Conservation (phyloP, 2,329 filamentous ascomycete genomes). For the Escovopsis sp. region DNA sequence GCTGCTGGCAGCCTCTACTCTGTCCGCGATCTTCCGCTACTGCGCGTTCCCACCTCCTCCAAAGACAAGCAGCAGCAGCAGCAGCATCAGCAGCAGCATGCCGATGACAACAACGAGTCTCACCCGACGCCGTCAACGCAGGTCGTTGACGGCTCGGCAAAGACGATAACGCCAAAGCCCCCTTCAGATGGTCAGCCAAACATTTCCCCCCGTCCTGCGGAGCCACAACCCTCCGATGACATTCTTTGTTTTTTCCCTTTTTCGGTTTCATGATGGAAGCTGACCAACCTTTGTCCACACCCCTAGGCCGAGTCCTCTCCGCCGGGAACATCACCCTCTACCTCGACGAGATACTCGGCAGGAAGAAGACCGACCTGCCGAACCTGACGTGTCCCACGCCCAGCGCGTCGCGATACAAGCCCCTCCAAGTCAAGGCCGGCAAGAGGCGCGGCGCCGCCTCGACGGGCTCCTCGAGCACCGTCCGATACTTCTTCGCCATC, state of each 20-base stretch:
- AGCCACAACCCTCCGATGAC: too few relatives aligned
- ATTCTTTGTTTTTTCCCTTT: too few relatives aligned
- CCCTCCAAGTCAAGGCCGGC: too few relatives aligned
- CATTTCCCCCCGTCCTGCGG: too few relatives aligned
- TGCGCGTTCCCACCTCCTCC: too few relatives aligned
- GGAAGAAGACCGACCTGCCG: constrained; percentile 7
- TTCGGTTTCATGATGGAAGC: constrained; percentile 30
- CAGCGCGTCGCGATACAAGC: constrained; percentile 8
- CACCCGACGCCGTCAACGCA: too few relatives aligned
- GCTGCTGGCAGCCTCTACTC: constrained; percentile 1
- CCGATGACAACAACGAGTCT: neutral
- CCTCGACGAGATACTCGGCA: constrained; percentile 12
- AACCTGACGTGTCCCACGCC: constrained; percentile 12
- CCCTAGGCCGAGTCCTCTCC: neutral
- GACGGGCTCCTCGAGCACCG: too few relatives aligned
- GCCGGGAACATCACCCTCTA: constrained; percentile 8
- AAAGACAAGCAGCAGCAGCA: neutral
- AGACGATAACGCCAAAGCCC: too few relatives aligned
- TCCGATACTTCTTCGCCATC: constrained; percentile 33
- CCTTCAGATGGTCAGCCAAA: neutral
- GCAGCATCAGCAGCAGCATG: too few relatives aligned
- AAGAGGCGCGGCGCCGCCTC: too few relatives aligned
- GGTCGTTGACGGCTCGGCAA: neutral
- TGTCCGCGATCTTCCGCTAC: neutral
- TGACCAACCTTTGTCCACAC: neutral